A percentile compares a stretch with the other conserved stretches of the same genome.
Evolutionary conservation across 768 basidiomycete genomes (phyloP).

Genomic region (Paxillus ammoniavirescens): DNA sequence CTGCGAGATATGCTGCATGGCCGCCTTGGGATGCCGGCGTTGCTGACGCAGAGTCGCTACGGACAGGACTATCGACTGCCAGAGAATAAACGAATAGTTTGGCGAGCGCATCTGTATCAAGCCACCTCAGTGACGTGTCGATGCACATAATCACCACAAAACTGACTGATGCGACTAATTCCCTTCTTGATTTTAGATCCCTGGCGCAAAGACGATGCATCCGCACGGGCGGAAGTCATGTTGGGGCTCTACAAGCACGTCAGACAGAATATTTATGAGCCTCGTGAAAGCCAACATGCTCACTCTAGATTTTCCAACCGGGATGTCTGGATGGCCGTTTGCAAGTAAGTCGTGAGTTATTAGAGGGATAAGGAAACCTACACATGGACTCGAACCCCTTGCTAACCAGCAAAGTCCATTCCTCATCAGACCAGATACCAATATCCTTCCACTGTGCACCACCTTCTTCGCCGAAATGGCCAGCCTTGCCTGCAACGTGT

Average conservation of each 20-base stretch:
- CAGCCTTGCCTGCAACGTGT: slow-evolving; percentile 61
- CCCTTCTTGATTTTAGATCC: slow-evolving; percentile 67
- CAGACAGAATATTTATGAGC: not conserved
- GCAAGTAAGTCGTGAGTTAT: slow-evolving; percentile 37
- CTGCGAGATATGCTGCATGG: slow-evolving; percentile 64
- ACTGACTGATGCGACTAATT: slow-evolving; percentile 58
- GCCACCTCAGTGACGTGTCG: not conserved
- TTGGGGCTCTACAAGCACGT: slow-evolving; percentile 49
- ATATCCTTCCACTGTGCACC: slow-evolving; percentile 74
- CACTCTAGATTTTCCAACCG: slow-evolving; percentile 69
- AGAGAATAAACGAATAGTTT: slow-evolving; percentile 89
- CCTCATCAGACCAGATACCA: slow-evolving; percentile 83
- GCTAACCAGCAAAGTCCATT: slow-evolving; percentile 81
- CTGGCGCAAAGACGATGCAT: slow-evolving; percentile 54
- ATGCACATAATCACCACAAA: not conserved
- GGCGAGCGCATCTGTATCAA: slow-evolving; percentile 63
- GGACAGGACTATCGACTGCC: slow-evolving; percentile 72
- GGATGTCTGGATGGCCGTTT: slow-evolving; percentile 11
- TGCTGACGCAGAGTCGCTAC: slow-evolving; percentile 42
- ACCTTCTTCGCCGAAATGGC: slow-evolving; percentile 53
- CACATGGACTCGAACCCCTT: slow-evolving; percentile 84
- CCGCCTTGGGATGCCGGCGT: slow-evolving; percentile 65
- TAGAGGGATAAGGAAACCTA: slow-evolving; percentile 26
- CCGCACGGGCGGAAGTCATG: slow-evolving; percentile 69
- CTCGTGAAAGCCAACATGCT: slow-evolving; percentile 6